Evolutionary conservation across 2,329 filamentous ascomycete genomes (phyloP), one percentile per base, ranked within the genome.

Genomic region (Aspergillus floridensis): DNA sequence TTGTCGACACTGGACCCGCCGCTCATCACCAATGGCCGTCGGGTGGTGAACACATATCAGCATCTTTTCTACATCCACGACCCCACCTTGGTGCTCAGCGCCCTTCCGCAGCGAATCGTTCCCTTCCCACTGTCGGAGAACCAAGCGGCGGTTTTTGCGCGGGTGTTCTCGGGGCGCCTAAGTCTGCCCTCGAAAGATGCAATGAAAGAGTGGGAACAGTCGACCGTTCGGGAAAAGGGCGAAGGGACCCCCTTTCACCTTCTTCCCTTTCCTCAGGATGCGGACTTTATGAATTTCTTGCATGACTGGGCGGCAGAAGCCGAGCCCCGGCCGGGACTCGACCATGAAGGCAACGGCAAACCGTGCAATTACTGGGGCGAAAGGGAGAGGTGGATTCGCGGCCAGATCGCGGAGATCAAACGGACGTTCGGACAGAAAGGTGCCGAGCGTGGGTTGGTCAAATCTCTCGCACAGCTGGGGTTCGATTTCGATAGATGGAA

Each of bases 91-190:
- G 88, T 85, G 0, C 93, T 97, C 70, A 82, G 90, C 0, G 86
- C 85, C 0, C 79, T 97, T 44, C 88, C 90, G 16, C 88, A 92
- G 70, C 89, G 89, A 65, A 85, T 95, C n/a, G 89, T 96, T n/a
- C 93, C 93, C 0, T 96, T 96, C 72, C 88, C 91, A 0, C 68
- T 95, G 1, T 83, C 88, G 0, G 92, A 97, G 76, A 86, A 85
- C 5, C 93, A 97, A 74, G 86, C 87, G 1, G 89, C 92, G 0
- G 84, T 91, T 0, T 81, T 96, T 49, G 86, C 92, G 2, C 85
- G 91, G 1, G 83, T 93, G 0, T 96, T 91, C 84, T 85, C 91
- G 0, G 89, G 90, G 35, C 78, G 85, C 0, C 78, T 96, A 0
- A 63, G 76, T 0, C 78, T 96, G 8, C 92, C 92, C 0, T 70